Base-by-base conservation (phyloP, 192 early-diverging fungal species). In the Rhizophagus prolifer region DNA sequence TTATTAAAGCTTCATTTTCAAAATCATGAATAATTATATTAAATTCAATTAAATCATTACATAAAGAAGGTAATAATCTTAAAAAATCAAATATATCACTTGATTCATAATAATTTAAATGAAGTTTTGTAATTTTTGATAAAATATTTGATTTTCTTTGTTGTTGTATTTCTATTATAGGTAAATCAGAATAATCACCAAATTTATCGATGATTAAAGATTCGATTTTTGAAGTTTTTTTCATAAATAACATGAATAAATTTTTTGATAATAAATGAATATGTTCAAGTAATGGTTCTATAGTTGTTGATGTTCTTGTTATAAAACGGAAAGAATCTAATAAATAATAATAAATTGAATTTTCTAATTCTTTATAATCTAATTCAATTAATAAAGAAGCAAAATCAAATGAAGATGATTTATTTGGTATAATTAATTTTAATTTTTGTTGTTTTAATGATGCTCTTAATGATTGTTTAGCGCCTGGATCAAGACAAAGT, bases 291-390 rank as follows among this genome's bases (percentile, higher is more conserved):
- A 19, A 50, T 16, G 47, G 47, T 19, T 13, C 0, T 19, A 13
- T 4, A 0, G 13, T 50, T 5, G 14, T 5, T 50, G 47, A 50
- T 50, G 2, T 50, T 19, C 14, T 16, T 19, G 6, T 41, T 16
- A 36, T 36, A 9, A 9, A 9, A n/a, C 21, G 4, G 9, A 21
- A n/a, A 21, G 4, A 21, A 4, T 19, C 2, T 6, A 5, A n/a
- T 67, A 67, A 38, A n/a, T n/a, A 67, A n/a, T 6, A n/a, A 23
- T 38, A 12, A n/a, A 67, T 21, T 2, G 65, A 31, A 4, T 4
- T n/a, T 67, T 67, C 65, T 41, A 67, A 67, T n/a, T 67, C 65
- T 67, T n/a, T 19, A 41, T 41, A 67, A n/a, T 19, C 12, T 23
- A 67, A 9, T 67, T 67, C 65, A n/a, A 4, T 8, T 10, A 67